Evolutionary conservation across 2,329 filamentous ascomycete species (phyloP), one percentile per base, ranked within the genome.

Genomic region (Monosporascus ibericus): DNA sequence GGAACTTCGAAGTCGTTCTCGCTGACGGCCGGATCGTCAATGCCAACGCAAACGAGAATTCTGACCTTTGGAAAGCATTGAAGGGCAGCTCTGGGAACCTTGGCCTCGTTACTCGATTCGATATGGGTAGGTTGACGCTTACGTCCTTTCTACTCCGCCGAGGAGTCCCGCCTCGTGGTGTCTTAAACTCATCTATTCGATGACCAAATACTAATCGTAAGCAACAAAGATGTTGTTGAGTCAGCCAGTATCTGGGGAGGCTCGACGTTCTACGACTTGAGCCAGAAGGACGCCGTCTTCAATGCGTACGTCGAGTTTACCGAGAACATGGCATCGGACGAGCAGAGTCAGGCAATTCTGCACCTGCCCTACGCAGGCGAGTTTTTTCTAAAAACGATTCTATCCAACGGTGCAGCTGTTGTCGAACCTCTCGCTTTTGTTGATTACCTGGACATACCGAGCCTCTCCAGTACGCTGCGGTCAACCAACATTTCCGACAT

Each of bases 21-120:
- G 69, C 70, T 1, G 62, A 69, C 51, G 74, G 75, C 3, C 42
- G 52, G 6, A 66, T 77, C 47, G 60, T 75, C 25, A 66, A 68
- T 8, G 73, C 68, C 11, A 72, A 68, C 46, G 55, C 54, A 2
- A 48, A 59, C 1, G 50, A 63, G 15, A 65, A 73, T 49, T n/a
- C 60, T 0, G 72, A 75, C 49, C 64, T 76, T 3, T 75, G 63
- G 58, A 66, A 63, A 52, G 73, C 72, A 2, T 60, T 75, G 4
- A 68, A 70, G 40, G 73, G 72, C 9, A 72, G 73, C n/a, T 64
- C 66, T n/a, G 68, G 64, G 51, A 76, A 75, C 54, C 70, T 72
- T 40, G 72, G 71, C 47, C 56, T 66, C 36, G 56, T 61, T 5
- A 60, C 68, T 49, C 55, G 48, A 24, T 54, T 55, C 40, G 53